Base-by-base conservation (phyloP, 176 grass and related monocot genomes). In the Oryza rufipogon region DNA sequence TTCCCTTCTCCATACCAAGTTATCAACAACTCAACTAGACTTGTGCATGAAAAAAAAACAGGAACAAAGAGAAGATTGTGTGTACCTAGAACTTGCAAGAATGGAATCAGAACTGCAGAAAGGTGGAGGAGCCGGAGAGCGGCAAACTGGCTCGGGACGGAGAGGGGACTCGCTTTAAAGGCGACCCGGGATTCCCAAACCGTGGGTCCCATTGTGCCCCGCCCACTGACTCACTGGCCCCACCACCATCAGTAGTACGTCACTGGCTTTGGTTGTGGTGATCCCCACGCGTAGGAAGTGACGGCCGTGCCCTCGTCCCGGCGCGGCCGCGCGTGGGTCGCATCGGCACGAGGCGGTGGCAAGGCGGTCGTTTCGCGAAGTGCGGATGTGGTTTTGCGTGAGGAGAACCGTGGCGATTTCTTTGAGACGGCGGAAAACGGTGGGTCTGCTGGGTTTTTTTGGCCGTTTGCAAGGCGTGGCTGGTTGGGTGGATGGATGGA, bases 111-210 rank as follows among this genome's bases (percentile, higher is more conserved):
- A 63, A 7, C 20, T 1, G 58, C 8, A 63, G 58, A 23, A 61
- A 61, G 19, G 20, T 22, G 2, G 58, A 63, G 0, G 58, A 63
- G n/a, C 20, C 80, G 70, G 42, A 38, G 41, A 91, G 84, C 68
- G 84, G 84, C 91, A 86, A 96, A 91, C 91, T 93, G 58, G 4
- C 7, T 9, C 4, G n/a, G 2, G n/a, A 8, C 9, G 58, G 20
- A 63, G 58, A 63, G 2, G 8, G 20, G 20, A 10, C 20, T 63
- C 58, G 58, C 58, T 63, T 63, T 10, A 63, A 63, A 63, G n/a
- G 58, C 85, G 54, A 63, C 74, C 91, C 88, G n/a, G 81, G 78
- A 86, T 86, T 90, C 66, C 84, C 60, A 76, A 46, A 36, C 49
- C 72, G 11, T 60, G 65, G 78, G 74, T 17, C 77, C 87, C 48